These are phyloP conservation scores for Aspergillus tamarii DNA, from an alignment of 2,329 filamentous ascomycete species.

Conservation along the genomic window DNA sequence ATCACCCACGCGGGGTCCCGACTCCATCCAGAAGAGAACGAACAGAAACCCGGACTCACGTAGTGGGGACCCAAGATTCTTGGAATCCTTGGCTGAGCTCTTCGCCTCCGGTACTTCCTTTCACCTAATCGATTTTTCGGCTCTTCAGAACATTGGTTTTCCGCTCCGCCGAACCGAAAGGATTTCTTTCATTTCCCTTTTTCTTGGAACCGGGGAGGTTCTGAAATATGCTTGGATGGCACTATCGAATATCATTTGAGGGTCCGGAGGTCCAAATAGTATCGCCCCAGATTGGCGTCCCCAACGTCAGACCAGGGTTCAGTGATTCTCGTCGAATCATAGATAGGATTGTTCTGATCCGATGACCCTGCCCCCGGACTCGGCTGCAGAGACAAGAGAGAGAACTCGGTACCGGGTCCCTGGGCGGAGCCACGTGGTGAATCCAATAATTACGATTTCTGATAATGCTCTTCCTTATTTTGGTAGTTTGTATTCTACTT, in stretches of 20 bases:
- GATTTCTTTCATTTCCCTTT: neutral
- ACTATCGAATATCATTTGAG: neutral
- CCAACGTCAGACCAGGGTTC: neutral
- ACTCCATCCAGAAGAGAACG: too few species aligned
- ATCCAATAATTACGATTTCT: neutral
- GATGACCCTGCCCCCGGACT: neutral
- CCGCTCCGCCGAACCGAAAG: constrained; percentile 12
- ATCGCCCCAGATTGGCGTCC: neutral
- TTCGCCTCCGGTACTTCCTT: neutral
- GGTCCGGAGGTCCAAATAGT: neutral
- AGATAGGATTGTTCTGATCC: neutral
- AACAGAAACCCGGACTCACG: too few species aligned
- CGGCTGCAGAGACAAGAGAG: neutral
- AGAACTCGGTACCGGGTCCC: neutral
- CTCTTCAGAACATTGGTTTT: neutral
- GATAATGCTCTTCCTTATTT: neutral
- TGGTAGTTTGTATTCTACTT: neutral
- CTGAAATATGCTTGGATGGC: neutral
- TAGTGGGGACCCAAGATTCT: neutral
- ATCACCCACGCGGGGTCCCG: too few species aligned
- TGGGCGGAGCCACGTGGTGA: neutral
- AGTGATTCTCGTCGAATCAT: neutral
- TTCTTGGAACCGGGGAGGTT: neutral
- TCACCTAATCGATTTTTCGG: neutral
- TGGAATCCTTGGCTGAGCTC: neutral